These are phyloP conservation scores for Camelina hispida DNA, from an alignment of 345 rosid genomes.

Conservation along the genomic window DNA sequence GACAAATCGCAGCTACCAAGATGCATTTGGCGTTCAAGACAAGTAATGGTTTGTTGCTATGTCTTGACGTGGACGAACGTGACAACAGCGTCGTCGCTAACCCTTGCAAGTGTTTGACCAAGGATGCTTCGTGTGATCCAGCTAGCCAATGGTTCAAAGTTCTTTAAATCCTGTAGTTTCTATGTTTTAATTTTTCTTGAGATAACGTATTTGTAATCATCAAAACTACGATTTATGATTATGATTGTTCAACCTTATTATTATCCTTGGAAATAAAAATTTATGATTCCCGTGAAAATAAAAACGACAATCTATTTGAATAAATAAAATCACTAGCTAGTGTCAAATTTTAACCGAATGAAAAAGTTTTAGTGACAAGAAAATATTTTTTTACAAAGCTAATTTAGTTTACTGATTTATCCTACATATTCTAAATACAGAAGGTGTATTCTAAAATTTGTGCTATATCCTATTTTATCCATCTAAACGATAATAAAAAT, in stretches of 20 bases:
- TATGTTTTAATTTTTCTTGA: neutral
- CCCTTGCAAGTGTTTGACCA: constrained; percentile 59
- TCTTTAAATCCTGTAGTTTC: constrained; percentile 9
- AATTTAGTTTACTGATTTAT: no score
- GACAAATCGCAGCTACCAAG: constrained; percentile 64
- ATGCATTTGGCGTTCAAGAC: constrained; percentile 67
- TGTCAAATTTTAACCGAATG: no score
- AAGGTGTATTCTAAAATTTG: no score
- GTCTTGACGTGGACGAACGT: constrained; percentile 67
- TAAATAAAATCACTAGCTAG: no score
- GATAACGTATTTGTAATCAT: neutral
- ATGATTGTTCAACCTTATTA: neutral
- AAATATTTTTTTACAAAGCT: no score
- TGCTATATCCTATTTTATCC: no score
- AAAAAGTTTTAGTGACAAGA: no score
- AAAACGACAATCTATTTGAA: no score
- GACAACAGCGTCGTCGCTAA: constrained; percentile 47
- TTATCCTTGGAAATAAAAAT: no score
- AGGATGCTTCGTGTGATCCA: constrained; percentile 58
- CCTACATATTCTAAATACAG: no score
- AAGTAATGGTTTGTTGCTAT: constrained; percentile 49
- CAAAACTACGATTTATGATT: neutral
- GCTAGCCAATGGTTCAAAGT: constrained; percentile 77
- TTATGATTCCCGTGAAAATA: neutral
- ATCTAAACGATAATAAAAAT: no score